Percentiles rank a stretch among this genome's conserved stretches.
Conservation (phyloP, 2,329 filamentous ascomycete genomes). For the Gnomoniopsis sp. region DNA sequence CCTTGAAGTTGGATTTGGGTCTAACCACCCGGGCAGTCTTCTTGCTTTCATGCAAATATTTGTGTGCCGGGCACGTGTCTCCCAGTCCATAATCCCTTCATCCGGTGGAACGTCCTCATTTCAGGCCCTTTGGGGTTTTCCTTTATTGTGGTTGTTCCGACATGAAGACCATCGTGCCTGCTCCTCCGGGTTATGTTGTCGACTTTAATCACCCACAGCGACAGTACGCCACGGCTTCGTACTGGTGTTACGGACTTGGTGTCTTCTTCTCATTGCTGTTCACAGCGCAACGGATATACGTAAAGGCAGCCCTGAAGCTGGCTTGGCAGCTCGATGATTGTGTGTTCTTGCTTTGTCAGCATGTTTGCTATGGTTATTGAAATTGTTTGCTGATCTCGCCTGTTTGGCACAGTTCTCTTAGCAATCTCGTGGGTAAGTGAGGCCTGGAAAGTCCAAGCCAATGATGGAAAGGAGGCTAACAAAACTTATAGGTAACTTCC, state of each 20-base stretch:
- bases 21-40: too few relatives aligned
- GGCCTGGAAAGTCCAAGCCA: conserved; percentile 4
- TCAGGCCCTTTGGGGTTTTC: too few relatives aligned
- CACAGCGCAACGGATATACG: conserved; percentile 10
- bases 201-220: conserved; percentile 30
- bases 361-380: not conserved
- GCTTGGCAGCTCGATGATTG: conserved; percentile 8
- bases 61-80: too few relatives aligned
- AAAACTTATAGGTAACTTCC: conserved; percentile 9
- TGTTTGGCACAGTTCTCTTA: conserved; percentile 12
- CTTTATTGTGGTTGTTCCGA: too few relatives aligned
- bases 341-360: not conserved
- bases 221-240: not conserved
- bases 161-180: conserved; percentile 22
- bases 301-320: not conserved
- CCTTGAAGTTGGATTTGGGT: too few relatives aligned
- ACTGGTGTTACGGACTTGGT: conserved; percentile 11
- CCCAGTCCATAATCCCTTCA: too few relatives aligned
- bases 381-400: not conserved
- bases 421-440: conserved; percentile 14
- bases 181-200: conserved; percentile 30
- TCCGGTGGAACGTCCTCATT: too few relatives aligned
- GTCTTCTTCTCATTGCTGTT: conserved; percentile 6
- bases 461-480: too few relatives aligned
- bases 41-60: too few relatives aligned